Evolutionary conservation across 257 asterid species (phyloP).

Genomic region (Echium plantagineum): DNA sequence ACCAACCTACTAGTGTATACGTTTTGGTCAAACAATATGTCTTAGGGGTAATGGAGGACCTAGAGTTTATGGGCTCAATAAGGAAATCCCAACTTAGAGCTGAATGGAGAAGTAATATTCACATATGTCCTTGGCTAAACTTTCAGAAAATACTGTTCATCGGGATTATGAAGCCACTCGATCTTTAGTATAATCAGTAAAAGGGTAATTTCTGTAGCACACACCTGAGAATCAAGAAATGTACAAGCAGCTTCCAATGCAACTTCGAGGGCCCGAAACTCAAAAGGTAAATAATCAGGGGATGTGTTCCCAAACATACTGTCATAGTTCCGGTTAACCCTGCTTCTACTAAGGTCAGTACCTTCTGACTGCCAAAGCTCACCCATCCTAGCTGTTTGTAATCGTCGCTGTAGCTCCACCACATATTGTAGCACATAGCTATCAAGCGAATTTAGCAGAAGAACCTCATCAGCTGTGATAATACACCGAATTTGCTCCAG

Average conservation of each 20-base stretch:
- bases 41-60: too few species aligned
- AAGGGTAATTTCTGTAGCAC: background rate
- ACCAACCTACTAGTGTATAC: too few species aligned
- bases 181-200: too few species aligned
- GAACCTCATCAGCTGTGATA: conserved; percentile 89
- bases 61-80: too few species aligned
- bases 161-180: too few species aligned
- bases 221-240: conserved; percentile 41
- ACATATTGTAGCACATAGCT: conserved; percentile 87
- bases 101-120: too few species aligned
- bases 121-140: too few species aligned
- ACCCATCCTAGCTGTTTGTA: conserved; percentile 69
- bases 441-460: conserved; percentile 79
- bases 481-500: conserved; percentile 98
- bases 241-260: conserved; percentile 83
- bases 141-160: too few species aligned
- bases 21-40: too few species aligned
- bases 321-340: conserved; percentile 42
- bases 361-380: conserved; percentile 89
- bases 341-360: conserved; percentile 45
- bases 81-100: too few species aligned
- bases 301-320: conserved; percentile 52
- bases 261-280: conserved; percentile 98
- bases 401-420: conserved; percentile 86
- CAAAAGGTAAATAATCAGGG: conserved; percentile 97